These are phyloP conservation scores for Corymbia maculata DNA, from an alignment of 345 rosid genomes.

Conservation along the genomic window DNA sequence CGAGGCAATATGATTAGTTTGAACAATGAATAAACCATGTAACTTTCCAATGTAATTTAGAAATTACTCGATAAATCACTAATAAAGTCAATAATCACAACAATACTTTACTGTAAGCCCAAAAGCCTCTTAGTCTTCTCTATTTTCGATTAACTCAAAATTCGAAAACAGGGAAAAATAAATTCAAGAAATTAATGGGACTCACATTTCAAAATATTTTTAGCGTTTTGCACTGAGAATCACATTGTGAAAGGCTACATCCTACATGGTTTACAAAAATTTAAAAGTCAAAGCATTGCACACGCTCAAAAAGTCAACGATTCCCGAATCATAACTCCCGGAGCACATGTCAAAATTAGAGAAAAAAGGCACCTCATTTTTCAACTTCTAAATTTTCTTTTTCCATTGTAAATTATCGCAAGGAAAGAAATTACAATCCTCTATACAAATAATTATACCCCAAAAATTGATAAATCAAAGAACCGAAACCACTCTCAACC, in stretches of 20 bases:
- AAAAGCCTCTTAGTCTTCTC: not conserved
- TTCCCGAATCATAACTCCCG: not conserved
- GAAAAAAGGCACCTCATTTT: not conserved
- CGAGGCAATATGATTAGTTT: not conserved
- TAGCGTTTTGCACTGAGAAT: not conserved
- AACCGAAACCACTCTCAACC: conserved; percentile 12
- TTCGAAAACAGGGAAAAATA: too few relatives aligned
- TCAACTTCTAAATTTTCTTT: not conserved
- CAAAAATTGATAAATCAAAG: conserved; percentile 19
- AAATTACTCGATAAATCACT: not conserved
- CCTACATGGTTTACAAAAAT: not conserved
- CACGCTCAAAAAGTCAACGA: not conserved
- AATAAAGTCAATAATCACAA: not conserved
- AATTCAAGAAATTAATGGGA: not conserved
- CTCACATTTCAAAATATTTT: fast-evolving
- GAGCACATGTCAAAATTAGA: not conserved
- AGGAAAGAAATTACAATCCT: conserved; percentile 7
- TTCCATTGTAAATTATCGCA: conserved; percentile 5
- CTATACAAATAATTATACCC: conserved; percentile 23
- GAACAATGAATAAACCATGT: not conserved
- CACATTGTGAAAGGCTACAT: not conserved
- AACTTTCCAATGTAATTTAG: not conserved
- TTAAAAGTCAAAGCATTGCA: not conserved
- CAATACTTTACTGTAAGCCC: not conserved
- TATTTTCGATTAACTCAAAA: not conserved